Evolutionary conservation across 1,284 basidiomycete genomes (phyloP), one percentile per base, ranked within the genome.

Genomic region (Porogramme epimiltina): DNA sequence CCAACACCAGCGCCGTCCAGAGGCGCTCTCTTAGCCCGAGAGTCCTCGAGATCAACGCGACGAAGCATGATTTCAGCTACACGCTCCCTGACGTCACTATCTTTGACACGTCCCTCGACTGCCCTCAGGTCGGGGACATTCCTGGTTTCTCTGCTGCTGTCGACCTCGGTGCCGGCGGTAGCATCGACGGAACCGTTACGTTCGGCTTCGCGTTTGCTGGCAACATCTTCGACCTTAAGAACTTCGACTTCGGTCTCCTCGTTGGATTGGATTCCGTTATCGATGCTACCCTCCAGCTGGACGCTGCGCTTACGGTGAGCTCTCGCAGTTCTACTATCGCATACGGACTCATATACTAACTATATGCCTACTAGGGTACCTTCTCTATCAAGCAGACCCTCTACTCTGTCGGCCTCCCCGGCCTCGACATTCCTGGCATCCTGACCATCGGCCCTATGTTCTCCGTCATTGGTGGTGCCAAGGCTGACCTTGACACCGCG

Each of bases 361-460:
- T 31, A 3, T 13, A 18, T 20, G n/a, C 18, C 37, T 1, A 19
- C 8, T 6, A 49, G 47, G 47, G 41, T 1, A 45, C 22, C 2
- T 37, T 37, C 34, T 51, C 19, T 10, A n/a, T 20, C 31, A 43
- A 4, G 49, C 37, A 18, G 26, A 42, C 16, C 2, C 38, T 45
- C 4, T 23, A 22, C 11, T 5, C 37, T n/a, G 18, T 43, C 13
- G 19, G 18, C 13, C 33, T 49, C 3, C 37, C 42, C 10, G 31
- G 26, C 3, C 43, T 42, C 9, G 39, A 28, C 18, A 45, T 51
- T 4, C 38, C 37, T 6, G 63, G 62, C 4, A 61, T 73, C 45
- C 42, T 73, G 39, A 62, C 56, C n/a, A 24, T 73, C 42, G 73
- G 71, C 11, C 71, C 72, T 1, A 56, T 62, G 9, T 70, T 75